Base-by-base conservation (phyloP, 768 basidiomycete species). In the Phlebiopsis gigantea region DNA sequence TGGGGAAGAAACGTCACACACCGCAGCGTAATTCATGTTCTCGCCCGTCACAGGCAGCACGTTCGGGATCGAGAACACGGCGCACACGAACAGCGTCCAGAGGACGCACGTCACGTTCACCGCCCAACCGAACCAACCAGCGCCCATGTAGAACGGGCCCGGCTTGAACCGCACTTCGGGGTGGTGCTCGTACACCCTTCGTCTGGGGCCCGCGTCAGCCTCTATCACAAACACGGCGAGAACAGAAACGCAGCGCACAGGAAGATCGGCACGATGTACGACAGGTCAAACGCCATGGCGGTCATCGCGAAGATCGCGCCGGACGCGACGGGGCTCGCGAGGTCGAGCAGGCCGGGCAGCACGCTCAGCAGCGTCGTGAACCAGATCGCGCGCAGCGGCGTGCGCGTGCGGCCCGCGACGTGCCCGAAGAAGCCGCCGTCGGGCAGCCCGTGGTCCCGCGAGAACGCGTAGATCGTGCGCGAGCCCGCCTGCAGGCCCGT, bases 91-190 rank as follows among this genome's bases (percentile, higher is more conserved):
- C 12, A 80, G 62, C 30, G 85, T 85, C 87, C 87, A 89, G 12
- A 65, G 46, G 48, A 89, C 85, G 68, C 87, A 89, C 17, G 73
- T 75, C 28, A 76, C 59, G 62, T 92, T 90, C 56, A 78, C 79
- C 5, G 75, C 65, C 74, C 78, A 78, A 0, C 88, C 88, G n/a
- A 89, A 67, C 43, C 75, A 58, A 0, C 88, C 88, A 53, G 80
- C 72, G 28, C 90, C 87, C 82, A 93, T 84, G 72, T 86, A 92
- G 73, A 93, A 92, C 5, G 91, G 90, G 10, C 91, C 91, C 5
- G 91, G 91, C 59, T 80, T 84, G 77, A 93, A 93, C 63, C 79
- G 76, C 41, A 93, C 90, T 47, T 93, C 90, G 0, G 88, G 87
- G 65, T 93, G 90, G 53, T 83, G 76, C 60, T 77, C 72, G 69